Conservation (phyloP, 176 grass and related monocot genomes). For the Aegilops longissima region DNA sequence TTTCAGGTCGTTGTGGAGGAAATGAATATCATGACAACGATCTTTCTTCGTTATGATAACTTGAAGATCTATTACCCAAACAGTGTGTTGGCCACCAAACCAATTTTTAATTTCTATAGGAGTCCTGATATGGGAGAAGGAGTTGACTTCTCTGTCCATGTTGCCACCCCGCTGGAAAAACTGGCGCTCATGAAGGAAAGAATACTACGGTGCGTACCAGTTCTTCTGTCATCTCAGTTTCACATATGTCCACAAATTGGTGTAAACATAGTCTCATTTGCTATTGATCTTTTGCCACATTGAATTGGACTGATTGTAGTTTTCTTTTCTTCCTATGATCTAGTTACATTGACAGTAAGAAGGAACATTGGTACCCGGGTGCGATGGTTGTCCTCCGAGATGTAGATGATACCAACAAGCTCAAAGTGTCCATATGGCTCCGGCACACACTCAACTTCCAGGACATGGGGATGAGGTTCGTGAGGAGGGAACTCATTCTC, state of each 20-base stretch:
- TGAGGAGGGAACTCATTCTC: constrained; percentile 46
- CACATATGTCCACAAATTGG: too few relatives aligned
- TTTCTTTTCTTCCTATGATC: neutral
- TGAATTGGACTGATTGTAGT: neutral
- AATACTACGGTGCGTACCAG: constrained; percentile 32
- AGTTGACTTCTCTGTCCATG: constrained; percentile 55
- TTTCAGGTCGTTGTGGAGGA: constrained; percentile 61
- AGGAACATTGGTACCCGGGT: constrained; percentile 53
- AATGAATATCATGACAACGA: constrained; percentile 62
- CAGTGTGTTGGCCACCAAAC: constrained; percentile 53
- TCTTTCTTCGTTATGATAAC: constrained; percentile 55
- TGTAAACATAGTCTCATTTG: neutral
- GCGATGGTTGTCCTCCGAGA: constrained; percentile 43
- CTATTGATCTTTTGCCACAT: neutral
- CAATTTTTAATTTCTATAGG: constrained; percentile 53
- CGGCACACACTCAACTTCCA: constrained; percentile 56
- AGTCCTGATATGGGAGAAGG: constrained; percentile 63
- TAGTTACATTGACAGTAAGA: constrained; percentile 53
- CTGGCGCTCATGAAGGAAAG: constrained; percentile 49
- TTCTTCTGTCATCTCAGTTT: too few relatives aligned
- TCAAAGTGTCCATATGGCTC: constrained; percentile 53
- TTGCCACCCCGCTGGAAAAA: constrained; percentile 52
- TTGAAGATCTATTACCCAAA: constrained; percentile 64
- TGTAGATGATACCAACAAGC: constrained; percentile 49
- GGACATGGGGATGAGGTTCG: constrained; percentile 51